Conservation (phyloP, 2,329 filamentous ascomycete genomes). For the Scedosporium boydii region DNA sequence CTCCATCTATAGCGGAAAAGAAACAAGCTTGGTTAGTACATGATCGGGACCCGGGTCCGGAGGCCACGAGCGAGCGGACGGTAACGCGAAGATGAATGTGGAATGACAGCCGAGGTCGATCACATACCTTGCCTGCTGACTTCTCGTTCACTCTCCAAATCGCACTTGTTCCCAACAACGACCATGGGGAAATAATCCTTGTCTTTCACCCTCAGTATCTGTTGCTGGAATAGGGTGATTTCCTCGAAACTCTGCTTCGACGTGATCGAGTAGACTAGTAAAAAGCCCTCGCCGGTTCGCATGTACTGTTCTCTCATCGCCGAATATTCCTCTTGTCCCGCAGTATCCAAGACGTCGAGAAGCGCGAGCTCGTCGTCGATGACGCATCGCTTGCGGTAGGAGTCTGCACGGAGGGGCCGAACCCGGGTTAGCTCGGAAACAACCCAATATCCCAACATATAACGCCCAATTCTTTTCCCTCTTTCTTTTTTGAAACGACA, state of each 20-base stretch:
- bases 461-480: too few species aligned
- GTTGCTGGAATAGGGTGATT: constrained; percentile 97
- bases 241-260: constrained; percentile 97
- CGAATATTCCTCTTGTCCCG: constrained; percentile 97
- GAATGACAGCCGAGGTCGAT: background rate
- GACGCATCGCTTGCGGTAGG: constrained; percentile 98
- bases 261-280: constrained; percentile 97
- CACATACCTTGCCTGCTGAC: constrained; percentile 81
- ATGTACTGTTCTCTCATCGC: constrained; percentile 99
- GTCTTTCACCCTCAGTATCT: constrained; percentile 97
- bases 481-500: background rate
- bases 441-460: too few species aligned
- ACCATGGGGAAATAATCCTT: constrained; percentile 99
- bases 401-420: constrained; percentile 52
- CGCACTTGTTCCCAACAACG: constrained; percentile 98
- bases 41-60: background rate
- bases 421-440: background rate
- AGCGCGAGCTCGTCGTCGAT: constrained; percentile 97
- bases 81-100: constrained; percentile 4
- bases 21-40: background rate
- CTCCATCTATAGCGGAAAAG: constrained; percentile 61
- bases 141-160: constrained; percentile 86
- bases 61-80: background rate
- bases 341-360: constrained; percentile 95
- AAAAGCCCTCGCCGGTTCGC: constrained; percentile 95